Percentiles rank a stretch among this genome's conserved stretches.
These are phyloP conservation scores for Paramecium sonneborni DNA, from an alignment of 73 alveolate species.

Conservation along the genomic window DNA sequence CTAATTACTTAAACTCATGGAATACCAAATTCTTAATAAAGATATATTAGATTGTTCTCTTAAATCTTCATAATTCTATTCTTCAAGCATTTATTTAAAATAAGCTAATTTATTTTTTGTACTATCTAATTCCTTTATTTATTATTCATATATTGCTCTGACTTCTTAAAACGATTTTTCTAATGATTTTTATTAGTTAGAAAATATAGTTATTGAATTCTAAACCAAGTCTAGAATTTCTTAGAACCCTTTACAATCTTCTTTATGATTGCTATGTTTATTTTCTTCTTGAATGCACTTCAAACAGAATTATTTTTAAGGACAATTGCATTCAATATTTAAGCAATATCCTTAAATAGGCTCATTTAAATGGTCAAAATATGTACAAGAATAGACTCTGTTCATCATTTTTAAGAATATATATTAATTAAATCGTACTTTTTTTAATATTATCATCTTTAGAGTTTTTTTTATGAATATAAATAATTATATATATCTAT, in stretches of 20 bases:
- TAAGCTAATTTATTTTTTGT: background rate
- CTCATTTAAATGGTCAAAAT: background rate
- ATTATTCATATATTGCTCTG: background rate
- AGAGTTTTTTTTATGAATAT: too few relatives aligned
- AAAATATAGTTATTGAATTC: background rate
- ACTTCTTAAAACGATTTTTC: background rate
- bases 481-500: too few relatives aligned
- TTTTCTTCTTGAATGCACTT: background rate
- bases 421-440: too few relatives aligned
- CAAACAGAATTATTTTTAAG: background rate
- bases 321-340: background rate
- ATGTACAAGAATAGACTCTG: background rate
- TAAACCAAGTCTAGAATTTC: background rate
- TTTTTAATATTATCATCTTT: too few relatives aligned
- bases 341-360: background rate
- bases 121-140: background rate
- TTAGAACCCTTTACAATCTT: background rate
- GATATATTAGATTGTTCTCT: background rate
- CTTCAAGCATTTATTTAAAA: background rate
- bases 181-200: background rate
- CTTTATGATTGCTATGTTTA: background rate
- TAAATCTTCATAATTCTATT: background rate
- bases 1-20: background rate
- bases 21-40: background rate
- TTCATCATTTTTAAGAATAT: background rate